Evolutionary conservation across 1,284 basidiomycete species (phyloP).

Genomic region (Puccinia hordei): DNA sequence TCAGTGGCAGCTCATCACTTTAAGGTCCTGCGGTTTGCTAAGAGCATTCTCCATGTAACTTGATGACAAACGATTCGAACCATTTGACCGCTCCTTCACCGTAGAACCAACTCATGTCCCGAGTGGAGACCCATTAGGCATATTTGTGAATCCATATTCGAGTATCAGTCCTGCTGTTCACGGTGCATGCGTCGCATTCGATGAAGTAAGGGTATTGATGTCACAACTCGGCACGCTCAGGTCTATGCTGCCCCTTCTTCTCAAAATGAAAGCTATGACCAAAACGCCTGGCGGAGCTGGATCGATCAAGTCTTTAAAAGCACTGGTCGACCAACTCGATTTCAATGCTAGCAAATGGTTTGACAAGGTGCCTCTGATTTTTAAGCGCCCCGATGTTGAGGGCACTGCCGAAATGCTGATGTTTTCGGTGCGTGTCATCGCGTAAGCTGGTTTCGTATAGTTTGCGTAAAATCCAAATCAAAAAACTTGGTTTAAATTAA

Average conservation of each 20-base stretch:
- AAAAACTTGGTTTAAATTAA: not conserved
- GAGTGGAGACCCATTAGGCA: conserved; percentile 4
- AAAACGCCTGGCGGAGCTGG: not conserved
- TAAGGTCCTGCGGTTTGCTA: not conserved
- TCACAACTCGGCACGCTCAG: not conserved
- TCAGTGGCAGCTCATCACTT: not conserved
- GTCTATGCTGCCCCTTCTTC: not conserved
- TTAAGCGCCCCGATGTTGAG: not conserved
- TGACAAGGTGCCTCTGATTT: conserved; percentile 2
- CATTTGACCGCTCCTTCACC: not conserved
- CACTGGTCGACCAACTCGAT: conserved; percentile 2
- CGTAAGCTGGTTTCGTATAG: not conserved
- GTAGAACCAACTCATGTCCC: not conserved
- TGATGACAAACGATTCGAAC: not conserved
- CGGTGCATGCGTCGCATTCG: not conserved
- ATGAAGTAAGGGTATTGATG: not conserved
- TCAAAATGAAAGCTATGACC: not conserved
- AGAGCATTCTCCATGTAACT: not conserved
- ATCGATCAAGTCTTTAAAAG: conserved; percentile 7
- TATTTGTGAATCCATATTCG: conserved; percentile 21
- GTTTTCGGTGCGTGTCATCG: not conserved
- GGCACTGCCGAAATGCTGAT: not conserved
- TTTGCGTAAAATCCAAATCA: not conserved
- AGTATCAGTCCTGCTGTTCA: not conserved
- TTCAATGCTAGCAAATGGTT: conserved; percentile 1